Base-by-base conservation (phyloP, 1,139 yeast genomes). In the Yamadazyma aaseri region DNA sequence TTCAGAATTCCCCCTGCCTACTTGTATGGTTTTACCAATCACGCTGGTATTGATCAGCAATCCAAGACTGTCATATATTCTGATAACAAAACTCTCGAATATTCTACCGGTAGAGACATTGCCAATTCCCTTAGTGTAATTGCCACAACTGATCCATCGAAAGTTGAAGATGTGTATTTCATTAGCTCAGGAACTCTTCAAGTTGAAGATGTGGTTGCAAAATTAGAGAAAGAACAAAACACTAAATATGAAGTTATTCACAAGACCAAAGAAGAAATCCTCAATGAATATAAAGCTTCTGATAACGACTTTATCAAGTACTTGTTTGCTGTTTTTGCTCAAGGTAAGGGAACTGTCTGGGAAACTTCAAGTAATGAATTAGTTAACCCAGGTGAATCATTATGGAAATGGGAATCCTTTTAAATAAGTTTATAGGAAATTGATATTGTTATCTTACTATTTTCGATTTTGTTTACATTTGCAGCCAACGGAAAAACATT, bases 301-400 rank as follows among this genome's bases (percentile, higher is more conserved):
- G 4, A n/a, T 5, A 32, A 30, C 10, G 34, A 34, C 14, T 39
- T 39, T 13, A 56, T 58, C 33, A 46, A 46, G 32, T 65, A 66
- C 46, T 32, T 57, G 3, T 55, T 45, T 40, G 69, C 28, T 7
- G 9, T 53, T 63, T 24, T 62, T 28, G 24, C 35, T 6, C 20
- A 53, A 34, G 74, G 76, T 33, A 52, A 63, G 17, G 78, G 76
- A 38, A 35, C 59, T 15, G 45, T 54, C 28, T 64, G 58, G 40
- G 48, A 54, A 20, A 11, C 4, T 13, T n/a, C 18, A 3, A 40
- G 43, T 8, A 58, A 59, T 42, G 83, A 79, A 46, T 47, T 72
- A 25, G 63, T 79, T 35, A 79, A 79, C 51, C 84, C 84, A 1
- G 65, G 64, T 14, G 73, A 73, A 52, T 52, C 60, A 2, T 47